Conservation (phyloP, 2,329 filamentous ascomycete species). For the Colletotrichum lupini region DNA sequence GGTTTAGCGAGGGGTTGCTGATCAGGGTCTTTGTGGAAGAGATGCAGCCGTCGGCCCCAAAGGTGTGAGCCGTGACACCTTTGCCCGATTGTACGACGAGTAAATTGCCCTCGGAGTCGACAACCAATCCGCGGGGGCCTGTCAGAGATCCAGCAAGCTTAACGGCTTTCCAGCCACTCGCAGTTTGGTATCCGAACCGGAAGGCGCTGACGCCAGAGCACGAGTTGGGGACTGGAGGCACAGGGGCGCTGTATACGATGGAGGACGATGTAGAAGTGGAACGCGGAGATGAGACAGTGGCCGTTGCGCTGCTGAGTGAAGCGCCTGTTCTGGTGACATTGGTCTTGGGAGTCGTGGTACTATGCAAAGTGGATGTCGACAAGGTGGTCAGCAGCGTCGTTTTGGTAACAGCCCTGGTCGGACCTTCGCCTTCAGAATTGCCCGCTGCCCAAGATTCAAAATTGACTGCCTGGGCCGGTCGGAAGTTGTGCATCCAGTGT, state of each 20-base stretch:
- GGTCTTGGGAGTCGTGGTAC: constrained; percentile 26
- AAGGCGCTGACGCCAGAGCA: constrained; percentile 47
- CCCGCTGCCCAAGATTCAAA: constrained; percentile 45
- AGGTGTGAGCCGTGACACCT: constrained; percentile 53
- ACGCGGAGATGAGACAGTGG: constrained; percentile 10
- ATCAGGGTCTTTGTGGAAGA: constrained; percentile 50
- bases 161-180: constrained; percentile 50
- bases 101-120: constrained; percentile 50
- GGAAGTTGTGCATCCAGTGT: constrained; percentile 53
- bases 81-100: constrained; percentile 49
- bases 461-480: constrained; percentile 44
- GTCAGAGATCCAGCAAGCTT: constrained; percentile 52
- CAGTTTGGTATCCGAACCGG: constrained; percentile 45
- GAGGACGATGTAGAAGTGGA: constrained; percentile 5
- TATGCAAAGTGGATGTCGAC: constrained; percentile 25
- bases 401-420: constrained; percentile 12
- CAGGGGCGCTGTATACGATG: constrained; percentile 13
- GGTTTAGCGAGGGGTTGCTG: constrained; percentile 48
- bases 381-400: constrained; percentile 27
- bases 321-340: constrained; percentile 25
- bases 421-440: constrained; percentile 19
- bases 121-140: constrained; percentile 49
- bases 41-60: constrained; percentile 53
- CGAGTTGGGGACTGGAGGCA: constrained; percentile 46
- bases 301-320: constrained; percentile 11